phyloP scores from a whole-genome alignment of 1,139 yeast species.

The Arxiozyma slooffiae region DNA sequence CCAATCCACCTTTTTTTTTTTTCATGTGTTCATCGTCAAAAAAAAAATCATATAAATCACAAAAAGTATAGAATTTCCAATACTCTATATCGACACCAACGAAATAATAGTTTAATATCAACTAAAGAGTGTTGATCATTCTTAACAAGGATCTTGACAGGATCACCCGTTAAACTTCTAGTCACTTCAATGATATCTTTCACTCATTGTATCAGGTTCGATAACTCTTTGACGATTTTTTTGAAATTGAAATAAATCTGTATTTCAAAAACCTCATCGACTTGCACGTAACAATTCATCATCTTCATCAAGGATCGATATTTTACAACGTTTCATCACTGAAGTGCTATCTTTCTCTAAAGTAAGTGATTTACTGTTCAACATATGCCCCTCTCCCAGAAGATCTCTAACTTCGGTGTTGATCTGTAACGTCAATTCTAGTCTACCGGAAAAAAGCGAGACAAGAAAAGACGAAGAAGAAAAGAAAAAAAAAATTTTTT shows the following conservation, averaged over 20 bases:
- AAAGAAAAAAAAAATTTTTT: too few relatives aligned
- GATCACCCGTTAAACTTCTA: conserved; percentile 78
- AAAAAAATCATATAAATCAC: conserved; percentile 92
- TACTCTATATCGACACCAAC: conserved; percentile 84
- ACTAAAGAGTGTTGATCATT: conserved; percentile 81
- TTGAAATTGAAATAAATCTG: conserved; percentile 86
- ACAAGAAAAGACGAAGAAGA: too few relatives aligned
- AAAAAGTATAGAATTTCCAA: conserved; percentile 90
- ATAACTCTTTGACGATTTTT: conserved; percentile 62
- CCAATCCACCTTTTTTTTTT: conserved; percentile 89
- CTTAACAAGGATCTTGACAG: conserved; percentile 82
- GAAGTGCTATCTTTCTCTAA: conserved; percentile 71
- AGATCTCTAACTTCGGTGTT: conserved; percentile 73
- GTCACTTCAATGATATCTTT: conserved; percentile 80
- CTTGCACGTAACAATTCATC: conserved; percentile 81
- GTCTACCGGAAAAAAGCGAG: too few relatives aligned
- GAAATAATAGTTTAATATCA: conserved; percentile 81
- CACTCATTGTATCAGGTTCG: conserved; percentile 92
- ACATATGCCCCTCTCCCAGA: conserved; percentile 81
- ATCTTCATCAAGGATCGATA: conserved; percentile 87
- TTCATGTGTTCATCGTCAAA: conserved; percentile 89
- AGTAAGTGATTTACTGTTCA: conserved; percentile 77
- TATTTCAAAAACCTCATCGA: conserved; percentile 73
- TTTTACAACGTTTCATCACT: conserved; percentile 60
- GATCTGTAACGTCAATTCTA: conserved; percentile 84